phyloP scores from a whole-genome alignment of 345 rosid genomes.

The Aquilaria sinensis region DNA sequence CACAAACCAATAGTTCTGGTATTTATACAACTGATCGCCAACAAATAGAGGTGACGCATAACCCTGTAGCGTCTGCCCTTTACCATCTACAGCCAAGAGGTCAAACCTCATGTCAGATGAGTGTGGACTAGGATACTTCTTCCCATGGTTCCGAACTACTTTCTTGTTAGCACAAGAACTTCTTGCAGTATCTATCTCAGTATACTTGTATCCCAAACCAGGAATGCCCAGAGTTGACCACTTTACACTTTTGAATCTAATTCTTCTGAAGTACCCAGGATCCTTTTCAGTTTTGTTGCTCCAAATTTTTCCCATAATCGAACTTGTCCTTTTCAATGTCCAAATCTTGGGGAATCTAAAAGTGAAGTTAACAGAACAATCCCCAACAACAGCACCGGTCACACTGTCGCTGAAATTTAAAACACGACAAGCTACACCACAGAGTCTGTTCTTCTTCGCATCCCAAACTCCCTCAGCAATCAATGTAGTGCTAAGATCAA shows the following conservation, averaged over 20 bases:
- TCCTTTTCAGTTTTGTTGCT: slow-evolving; percentile 42
- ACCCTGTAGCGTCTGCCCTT: slow-evolving; percentile 39
- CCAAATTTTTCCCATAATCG: slow-evolving; percentile 53
- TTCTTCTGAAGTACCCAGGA: slow-evolving; percentile 35
- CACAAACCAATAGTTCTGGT: slow-evolving; percentile 4
- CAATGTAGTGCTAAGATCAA: slow-evolving; percentile 49
- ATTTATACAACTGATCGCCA: slow-evolving; percentile 34
- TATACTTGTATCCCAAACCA: slow-evolving; percentile 51
- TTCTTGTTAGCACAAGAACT: slow-evolving; percentile 33
- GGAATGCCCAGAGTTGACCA: slow-evolving; percentile 24
- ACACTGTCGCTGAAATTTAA: slow-evolving; percentile 40
- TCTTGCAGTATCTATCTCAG: slow-evolving; percentile 32
- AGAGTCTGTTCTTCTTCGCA: slow-evolving; percentile 44
- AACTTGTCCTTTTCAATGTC: slow-evolving; percentile 38
- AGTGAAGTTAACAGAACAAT: slow-evolving; percentile 63
- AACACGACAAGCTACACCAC: slow-evolving; percentile 62
- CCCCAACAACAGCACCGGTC: slow-evolving; percentile 41
- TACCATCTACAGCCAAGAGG: slow-evolving; percentile 36
- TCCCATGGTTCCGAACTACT: slow-evolving; percentile 33
- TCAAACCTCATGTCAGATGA: slow-evolving; percentile 69
- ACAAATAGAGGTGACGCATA: slow-evolving; percentile 60
- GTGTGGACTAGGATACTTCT: slow-evolving; percentile 42
- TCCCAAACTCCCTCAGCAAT: slow-evolving; percentile 85
- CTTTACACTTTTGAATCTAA: slow-evolving; percentile 37
- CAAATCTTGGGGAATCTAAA: slow-evolving; percentile 51